Conservation (phyloP, 1,139 yeast species). For the Debaryomyces psychrophilus region DNA sequence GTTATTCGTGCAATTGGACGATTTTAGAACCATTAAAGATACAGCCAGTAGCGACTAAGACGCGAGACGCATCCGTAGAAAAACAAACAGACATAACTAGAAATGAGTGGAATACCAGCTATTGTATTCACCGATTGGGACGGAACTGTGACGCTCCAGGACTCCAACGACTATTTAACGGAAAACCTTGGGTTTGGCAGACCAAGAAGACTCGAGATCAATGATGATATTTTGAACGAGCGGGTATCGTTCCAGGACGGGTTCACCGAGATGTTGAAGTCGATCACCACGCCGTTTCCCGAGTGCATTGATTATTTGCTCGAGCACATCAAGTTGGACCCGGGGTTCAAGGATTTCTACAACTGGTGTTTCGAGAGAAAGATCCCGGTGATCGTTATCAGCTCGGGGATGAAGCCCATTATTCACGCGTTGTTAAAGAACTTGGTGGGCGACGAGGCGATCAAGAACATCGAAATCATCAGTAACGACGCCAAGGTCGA, state of each 20-base stretch:
- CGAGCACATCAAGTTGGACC: conserved; percentile 72
- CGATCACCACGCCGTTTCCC: conserved; percentile 73
- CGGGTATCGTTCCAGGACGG: conserved; percentile 75
- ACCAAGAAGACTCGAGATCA: conserved; percentile 64
- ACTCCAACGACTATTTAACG: conserved; percentile 88
- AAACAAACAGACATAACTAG: not conserved
- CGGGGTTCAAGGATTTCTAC: conserved; percentile 84
- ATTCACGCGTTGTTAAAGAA: conserved; percentile 74
- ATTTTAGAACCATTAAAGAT: not conserved
- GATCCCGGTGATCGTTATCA: conserved; percentile 79
- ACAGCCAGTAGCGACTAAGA: not conserved
- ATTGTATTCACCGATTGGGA: conserved; percentile 97
- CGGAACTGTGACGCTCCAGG: conserved; percentile 91
- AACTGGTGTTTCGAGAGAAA: conserved; percentile 72
- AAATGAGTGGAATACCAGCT: conserved; percentile 45
- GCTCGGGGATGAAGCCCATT: conserved; percentile 92
- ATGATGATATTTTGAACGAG: conserved; percentile 75
- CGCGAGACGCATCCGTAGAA: not conserved
- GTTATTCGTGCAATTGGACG: not conserved
- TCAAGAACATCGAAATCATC: conserved; percentile 72
- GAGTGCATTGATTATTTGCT: conserved; percentile 74
- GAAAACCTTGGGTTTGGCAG: conserved; percentile 88
- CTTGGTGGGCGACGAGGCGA: conserved; percentile 77
- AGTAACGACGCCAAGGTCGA: conserved; percentile 74
- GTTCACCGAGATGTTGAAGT: conserved; percentile 80